Percentiles rank a stretch among this genome's conserved stretches.
phyloP scores from a whole-genome alignment of 345 rosid genomes.

The Carallia pectinifolia region DNA sequence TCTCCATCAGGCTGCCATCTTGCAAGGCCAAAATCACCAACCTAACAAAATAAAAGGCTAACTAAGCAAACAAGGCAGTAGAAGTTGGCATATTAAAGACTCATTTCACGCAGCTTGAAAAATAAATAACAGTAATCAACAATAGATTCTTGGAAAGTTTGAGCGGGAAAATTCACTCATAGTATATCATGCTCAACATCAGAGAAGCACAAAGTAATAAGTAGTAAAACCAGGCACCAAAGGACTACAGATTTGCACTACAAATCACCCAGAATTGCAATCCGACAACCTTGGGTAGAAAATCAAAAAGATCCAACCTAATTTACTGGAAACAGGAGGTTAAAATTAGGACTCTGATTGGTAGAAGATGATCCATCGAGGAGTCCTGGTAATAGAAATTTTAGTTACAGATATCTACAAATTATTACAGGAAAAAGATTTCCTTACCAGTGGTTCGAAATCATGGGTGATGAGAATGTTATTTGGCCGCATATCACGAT shows the following conservation, averaged over 20 bases:
- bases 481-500: slow-evolving; percentile 99
- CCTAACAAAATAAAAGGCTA: slow-evolving; percentile 40
- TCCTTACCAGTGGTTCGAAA: slow-evolving; percentile 86
- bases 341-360: background rate
- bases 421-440: background rate
- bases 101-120: background rate
- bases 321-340: background rate
- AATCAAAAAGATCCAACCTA: background rate
- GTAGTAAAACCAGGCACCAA: background rate
- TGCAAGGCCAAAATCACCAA: slow-evolving; percentile 98
- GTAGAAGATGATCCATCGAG: background rate
- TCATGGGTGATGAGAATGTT: slow-evolving; percentile 99
- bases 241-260: too few relatives aligned
- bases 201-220: background rate
- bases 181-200: background rate
- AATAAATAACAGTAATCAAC: background rate
- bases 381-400: background rate
- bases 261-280: too few relatives aligned
- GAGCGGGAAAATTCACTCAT: background rate
- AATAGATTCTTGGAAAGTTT: background rate
- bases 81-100: background rate
- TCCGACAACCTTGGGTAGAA: background rate
- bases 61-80: background rate
- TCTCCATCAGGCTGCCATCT: slow-evolving; percentile 99
- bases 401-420: background rate